These are phyloP conservation scores for Coniochaeta hoffmannii DNA, from an alignment of 2,329 filamentous ascomycete genomes.

Conservation along the genomic window DNA sequence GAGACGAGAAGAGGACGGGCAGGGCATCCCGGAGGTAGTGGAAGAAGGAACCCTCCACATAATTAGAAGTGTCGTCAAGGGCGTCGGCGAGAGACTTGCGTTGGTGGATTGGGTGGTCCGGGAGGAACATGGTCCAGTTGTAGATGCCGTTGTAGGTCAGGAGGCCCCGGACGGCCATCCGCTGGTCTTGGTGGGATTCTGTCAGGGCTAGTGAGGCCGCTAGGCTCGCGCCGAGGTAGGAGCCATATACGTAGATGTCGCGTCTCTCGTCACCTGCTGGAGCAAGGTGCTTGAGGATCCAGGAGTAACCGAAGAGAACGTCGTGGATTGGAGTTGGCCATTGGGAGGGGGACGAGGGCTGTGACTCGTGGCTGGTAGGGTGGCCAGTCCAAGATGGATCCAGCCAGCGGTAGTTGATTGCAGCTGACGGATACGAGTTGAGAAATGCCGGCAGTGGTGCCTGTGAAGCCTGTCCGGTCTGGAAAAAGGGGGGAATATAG, in stretches of 20 bases:
- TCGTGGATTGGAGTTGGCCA: conserved; percentile 56
- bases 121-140: conserved; percentile 56
- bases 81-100: conserved; percentile 5
- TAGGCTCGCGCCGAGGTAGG: conserved; percentile 49
- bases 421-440: neutral
- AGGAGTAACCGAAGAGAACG: conserved; percentile 43
- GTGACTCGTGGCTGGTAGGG: conserved; percentile 3
- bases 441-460: neutral
- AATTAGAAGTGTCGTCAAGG: conserved; percentile 6
- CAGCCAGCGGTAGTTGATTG: conserved; percentile 3
- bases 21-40: conserved; percentile 27
- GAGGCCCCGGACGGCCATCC: conserved; percentile 43
- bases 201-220: conserved; percentile 51
- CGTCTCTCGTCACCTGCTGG: conserved; percentile 28
- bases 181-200: conserved; percentile 34
- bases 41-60: conserved; percentile 25
- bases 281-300: conserved; percentile 38
- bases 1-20: conserved; percentile 37
- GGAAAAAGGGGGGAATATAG: conserved; percentile 1
- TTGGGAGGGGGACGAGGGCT: conserved; percentile 15
- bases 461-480: neutral
- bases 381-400: conserved; percentile 1
- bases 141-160: conserved; percentile 54
- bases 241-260: conserved; percentile 44
- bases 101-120: conserved; percentile 39